phyloP scores from a whole-genome alignment of 2,329 filamentous ascomycete genomes.

The Phialemonium atrogriseum region DNA sequence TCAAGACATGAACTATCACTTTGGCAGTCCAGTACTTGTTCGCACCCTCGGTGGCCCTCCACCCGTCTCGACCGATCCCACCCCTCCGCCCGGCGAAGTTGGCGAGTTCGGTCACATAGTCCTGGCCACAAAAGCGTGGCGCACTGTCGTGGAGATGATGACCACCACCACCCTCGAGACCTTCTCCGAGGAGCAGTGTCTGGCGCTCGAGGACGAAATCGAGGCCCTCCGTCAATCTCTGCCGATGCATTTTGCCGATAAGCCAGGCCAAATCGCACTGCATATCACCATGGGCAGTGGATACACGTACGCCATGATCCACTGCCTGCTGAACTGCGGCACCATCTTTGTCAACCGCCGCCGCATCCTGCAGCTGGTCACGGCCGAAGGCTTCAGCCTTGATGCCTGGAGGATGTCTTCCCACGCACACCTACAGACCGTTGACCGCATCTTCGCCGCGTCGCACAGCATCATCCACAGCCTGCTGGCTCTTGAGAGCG shows the following conservation, averaged over 20 bases:
- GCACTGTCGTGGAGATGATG: slow-evolving; percentile 53
- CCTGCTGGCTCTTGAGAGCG: slow-evolving; percentile 45
- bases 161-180: slow-evolving; percentile 41
- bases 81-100: slow-evolving; percentile 37
- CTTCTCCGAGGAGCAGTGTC: slow-evolving; percentile 46
- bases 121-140: slow-evolving; percentile 52
- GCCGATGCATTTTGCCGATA: slow-evolving; percentile 52
- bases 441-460: slow-evolving; percentile 49
- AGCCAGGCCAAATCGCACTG: slow-evolving; percentile 51
- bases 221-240: slow-evolving; percentile 45
- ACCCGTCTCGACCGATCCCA: slow-evolving; percentile 28
- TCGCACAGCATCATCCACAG: slow-evolving; percentile 51
- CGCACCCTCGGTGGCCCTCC: slow-evolving; percentile 41
- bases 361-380: slow-evolving; percentile 49
- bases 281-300: slow-evolving; percentile 59
- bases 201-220: slow-evolving; percentile 43
- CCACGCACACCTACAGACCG: slow-evolving; percentile 40
- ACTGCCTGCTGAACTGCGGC: slow-evolving; percentile 52
- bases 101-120: slow-evolving; percentile 57
- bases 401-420: slow-evolving; percentile 45
- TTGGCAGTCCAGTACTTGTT: slow-evolving; percentile 50
- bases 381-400: slow-evolving; percentile 39
- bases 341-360: slow-evolving; percentile 54
- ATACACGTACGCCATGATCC: slow-evolving; percentile 54
- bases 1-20: slow-evolving; percentile 54